These are phyloP conservation scores for Tilletiaria anomala DNA, from an alignment of 1,284 basidiomycete genomes.

Conservation along the genomic window DNA sequence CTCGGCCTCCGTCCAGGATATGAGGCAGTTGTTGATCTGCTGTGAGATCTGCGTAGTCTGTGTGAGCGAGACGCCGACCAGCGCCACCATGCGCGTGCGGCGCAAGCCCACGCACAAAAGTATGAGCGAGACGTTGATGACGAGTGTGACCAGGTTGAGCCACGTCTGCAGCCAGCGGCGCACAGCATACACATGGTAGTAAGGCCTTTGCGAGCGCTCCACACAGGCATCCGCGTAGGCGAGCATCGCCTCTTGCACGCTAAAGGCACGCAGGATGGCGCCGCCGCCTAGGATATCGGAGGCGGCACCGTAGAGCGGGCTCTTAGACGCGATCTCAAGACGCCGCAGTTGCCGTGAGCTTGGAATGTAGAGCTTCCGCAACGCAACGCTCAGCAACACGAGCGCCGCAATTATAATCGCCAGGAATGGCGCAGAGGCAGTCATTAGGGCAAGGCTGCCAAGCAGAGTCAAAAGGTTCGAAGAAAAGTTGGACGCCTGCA, in stretches of 20 bases:
- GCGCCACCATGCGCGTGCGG: conserved; percentile 12
- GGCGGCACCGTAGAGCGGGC: conserved; percentile 18
- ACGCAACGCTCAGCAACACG: conserved; percentile 1
- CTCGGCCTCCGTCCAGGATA: conserved; percentile 36
- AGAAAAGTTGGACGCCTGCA: conserved; percentile 7
- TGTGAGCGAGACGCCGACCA: conserved; percentile 36
- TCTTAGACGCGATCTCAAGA: conserved; percentile 18
- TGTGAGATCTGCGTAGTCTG: conserved; percentile 18
- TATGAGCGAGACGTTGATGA: conserved; percentile 16
- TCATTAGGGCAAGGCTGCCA: conserved; percentile 8
- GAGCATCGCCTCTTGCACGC: conserved; percentile 9
- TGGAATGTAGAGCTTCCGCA: conserved; percentile 22
- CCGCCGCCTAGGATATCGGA: conserved; percentile 17
- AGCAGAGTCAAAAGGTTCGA: conserved; percentile 4
- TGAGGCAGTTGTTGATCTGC: conserved; percentile 12
- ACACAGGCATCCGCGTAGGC: conserved; percentile 8
- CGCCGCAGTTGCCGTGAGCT: conserved; percentile 17
- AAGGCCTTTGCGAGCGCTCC: conserved; percentile 14
- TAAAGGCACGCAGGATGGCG: conserved; percentile 17
- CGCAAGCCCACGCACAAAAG: conserved; percentile 16
- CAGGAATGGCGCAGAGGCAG: conserved; percentile 17
- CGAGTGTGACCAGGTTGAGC: conserved; percentile 10
- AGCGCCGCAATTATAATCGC: conserved; percentile 4
- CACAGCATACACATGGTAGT: conserved; percentile 16
- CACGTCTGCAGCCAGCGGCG: conserved; percentile 26